A percentile compares a stretch with the other conserved stretches of the same genome.
Evolutionary conservation across 768 basidiomycete species (phyloP).

Genomic region (Suillus plorans): DNA sequence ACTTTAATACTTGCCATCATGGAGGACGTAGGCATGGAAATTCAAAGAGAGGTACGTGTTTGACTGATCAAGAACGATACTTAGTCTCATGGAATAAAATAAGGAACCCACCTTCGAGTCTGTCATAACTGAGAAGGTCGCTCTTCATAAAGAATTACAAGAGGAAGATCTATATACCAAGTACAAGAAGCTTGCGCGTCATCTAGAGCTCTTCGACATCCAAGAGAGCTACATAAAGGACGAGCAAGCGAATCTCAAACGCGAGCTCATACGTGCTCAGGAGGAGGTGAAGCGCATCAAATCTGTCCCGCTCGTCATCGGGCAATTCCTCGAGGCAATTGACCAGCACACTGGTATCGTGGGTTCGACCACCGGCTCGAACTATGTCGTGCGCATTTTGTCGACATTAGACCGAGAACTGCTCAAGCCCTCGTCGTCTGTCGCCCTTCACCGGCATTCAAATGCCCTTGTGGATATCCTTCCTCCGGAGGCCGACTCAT

Average conservation of each 20-base stretch:
- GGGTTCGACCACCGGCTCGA: constrained; percentile 95
- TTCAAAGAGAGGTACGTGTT: constrained; percentile 70
- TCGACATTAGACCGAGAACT: constrained; percentile 96
- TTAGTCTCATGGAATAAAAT: constrained; percentile 8
- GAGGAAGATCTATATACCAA: constrained; percentile 94
- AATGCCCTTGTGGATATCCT: constrained; percentile 98
- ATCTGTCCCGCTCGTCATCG: constrained; percentile 97
- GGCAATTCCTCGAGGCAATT: constrained; percentile 98
- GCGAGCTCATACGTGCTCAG: constrained; percentile 96
- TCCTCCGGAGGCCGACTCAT: constrained; percentile 97
- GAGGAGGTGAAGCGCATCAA: constrained; percentile 99
- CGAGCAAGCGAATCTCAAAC: constrained; percentile 95
- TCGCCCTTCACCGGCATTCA: constrained; percentile 98
- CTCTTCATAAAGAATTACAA: constrained; percentile 83
- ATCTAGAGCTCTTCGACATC: constrained; percentile 92
- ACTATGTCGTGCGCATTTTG: constrained; percentile 96
- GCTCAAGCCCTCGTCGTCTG: constrained; percentile 94
- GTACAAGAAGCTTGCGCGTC: constrained; percentile 94
- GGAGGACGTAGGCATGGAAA: constrained; percentile 89
- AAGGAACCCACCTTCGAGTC: constrained; percentile 92
- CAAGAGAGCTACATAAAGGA: constrained; percentile 98
- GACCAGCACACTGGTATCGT: constrained; percentile 97
- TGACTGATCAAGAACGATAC: background rate
- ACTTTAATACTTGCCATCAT: constrained; percentile 41
- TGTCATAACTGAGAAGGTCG: constrained; percentile 85